Percentiles rank a stretch among this genome's conserved stretches.
Conservation (phyloP, 352 stramenopile genomes). For the Globisporangium alternatum region DNA sequence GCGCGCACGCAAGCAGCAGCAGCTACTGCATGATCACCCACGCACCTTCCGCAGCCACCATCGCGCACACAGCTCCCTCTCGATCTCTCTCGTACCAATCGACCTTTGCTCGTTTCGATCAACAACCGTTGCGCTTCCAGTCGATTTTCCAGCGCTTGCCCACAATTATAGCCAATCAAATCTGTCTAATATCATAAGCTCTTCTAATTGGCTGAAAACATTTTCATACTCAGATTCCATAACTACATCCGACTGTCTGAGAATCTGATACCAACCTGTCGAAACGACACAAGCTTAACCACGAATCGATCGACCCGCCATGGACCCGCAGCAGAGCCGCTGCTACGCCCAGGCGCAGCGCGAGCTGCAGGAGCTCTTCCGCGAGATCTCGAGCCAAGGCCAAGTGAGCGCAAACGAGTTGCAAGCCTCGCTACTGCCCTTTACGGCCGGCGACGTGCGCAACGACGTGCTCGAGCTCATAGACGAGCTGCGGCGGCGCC, state of each 20-base stretch:
- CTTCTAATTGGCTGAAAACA: conserved; percentile 11
- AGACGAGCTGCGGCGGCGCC: conserved; percentile 41
- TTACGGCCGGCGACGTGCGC: conserved; percentile 55
- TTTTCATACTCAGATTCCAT: not conserved
- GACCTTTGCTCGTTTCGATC: not conserved
- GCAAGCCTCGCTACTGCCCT: conserved; percentile 46
- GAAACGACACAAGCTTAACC: conserved; percentile 20
- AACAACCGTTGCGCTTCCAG: conserved; percentile 22
- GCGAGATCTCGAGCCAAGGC: conserved; percentile 47
- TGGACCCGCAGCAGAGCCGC: conserved; percentile 47
- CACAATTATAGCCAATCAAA: conserved; percentile 35
- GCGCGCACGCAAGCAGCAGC: too few relatives aligned
- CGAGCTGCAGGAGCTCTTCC: conserved; percentile 60
- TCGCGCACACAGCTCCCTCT: conserved; percentile 11
- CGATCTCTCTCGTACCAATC: not conserved
- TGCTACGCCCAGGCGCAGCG: conserved; percentile 46
- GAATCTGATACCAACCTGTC: not conserved
- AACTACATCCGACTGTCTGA: not conserved
- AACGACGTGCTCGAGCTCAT: conserved; percentile 53
- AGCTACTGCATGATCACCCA: not conserved
- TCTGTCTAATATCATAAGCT: conserved; percentile 15
- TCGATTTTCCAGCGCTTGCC: conserved; percentile 16
- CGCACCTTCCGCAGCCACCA: conserved; percentile 38
- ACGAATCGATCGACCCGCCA: conserved; percentile 12
- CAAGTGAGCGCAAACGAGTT: conserved; percentile 41